These are phyloP conservation scores for Globisporangium irregulare DNA, from an alignment of 352 stramenopile species.

Conservation along the genomic window DNA sequence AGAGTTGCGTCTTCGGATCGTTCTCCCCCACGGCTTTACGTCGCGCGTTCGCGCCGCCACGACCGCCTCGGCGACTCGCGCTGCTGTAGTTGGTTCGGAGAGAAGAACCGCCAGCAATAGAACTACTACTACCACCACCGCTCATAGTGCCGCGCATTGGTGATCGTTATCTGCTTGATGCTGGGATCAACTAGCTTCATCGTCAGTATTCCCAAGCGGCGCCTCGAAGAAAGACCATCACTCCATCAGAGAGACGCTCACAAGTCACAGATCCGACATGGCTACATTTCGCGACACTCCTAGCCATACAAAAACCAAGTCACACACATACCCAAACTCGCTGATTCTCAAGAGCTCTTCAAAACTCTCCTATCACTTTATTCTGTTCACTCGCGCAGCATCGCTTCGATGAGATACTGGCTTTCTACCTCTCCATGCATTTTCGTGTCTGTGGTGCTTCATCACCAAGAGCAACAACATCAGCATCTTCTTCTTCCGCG, in stretches of 20 bases:
- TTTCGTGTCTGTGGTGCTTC: neutral
- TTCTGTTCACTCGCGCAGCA: neutral
- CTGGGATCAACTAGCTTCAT: neutral
- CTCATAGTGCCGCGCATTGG: conserved; percentile 1
- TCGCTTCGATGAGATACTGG: neutral
- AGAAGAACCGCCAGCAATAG: neutral
- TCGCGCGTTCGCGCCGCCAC: conserved; percentile 21
- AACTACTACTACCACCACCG: neutral
- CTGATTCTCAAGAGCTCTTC: neutral
- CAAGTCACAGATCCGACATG: neutral
- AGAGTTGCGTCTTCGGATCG: conserved; percentile 34
- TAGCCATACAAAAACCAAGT: neutral
- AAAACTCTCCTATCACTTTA: neutral
- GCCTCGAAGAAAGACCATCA: neutral
- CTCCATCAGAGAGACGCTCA: neutral
- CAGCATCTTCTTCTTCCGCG: neutral
- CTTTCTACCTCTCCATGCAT: neutral
- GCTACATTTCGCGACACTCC: conserved; percentile 4
- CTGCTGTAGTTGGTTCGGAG: conserved; percentile 7
- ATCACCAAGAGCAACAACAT: neutral
- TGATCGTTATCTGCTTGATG: neutral
- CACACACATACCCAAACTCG: neutral
- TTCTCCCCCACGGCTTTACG: conserved; percentile 23
- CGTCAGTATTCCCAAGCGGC: neutral
- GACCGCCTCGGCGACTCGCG: conserved; percentile 20